Base-by-base conservation (phyloP, 2,329 filamentous ascomycete genomes). In the Aspergillus pseudotamarii region DNA sequence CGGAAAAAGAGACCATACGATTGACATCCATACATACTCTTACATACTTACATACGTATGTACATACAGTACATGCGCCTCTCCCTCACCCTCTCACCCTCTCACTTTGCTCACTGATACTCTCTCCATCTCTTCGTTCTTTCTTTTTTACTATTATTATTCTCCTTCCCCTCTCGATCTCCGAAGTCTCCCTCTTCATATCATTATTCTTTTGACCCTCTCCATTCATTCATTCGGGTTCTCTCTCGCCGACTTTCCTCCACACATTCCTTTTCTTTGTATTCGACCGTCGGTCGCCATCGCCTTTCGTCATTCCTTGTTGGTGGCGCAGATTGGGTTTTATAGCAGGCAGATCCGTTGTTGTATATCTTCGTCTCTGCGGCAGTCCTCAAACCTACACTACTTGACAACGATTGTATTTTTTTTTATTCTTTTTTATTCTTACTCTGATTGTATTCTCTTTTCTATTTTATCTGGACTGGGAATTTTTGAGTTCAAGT, bases 241-340 rank as follows among this genome's bases (percentile, higher is more conserved):
- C 26, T 6, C 28, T 26, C 36, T 34, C 14, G 32, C 23, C 32
- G 51, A 34, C 23, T 30, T 41, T 51, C 59, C 14, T n/a, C 30
- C 32, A 46, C 45, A 46, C 32, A 36, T 34, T 26, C 28, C 48
- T 45, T 21, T 36, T 54, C 51, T 62, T 65, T 57, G 34, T 36
- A 36, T 16, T 36, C 34, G 34, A 36, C 51, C 30, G 23, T 30
- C 32, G 41, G 26, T 53, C 50, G 26, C 26, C 50, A 53, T 30
- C 26, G 9, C 9, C 32, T n/a, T 4, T 65, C 59, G 64, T 58
- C 57, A 38, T 64, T 61, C 63, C 58, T 58, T 36, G 14, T 60
- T 43, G n/a, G 51, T 54, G 51, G 51, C 51, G 51, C 51, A 36
- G 51, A 54, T 54, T 54, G 51, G 51, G 28, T 53, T 54, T 54